These are phyloP conservation scores for Chrysosporium keratinophilum DNA, from an alignment of 2,329 filamentous ascomycete genomes.

Conservation along the genomic window DNA sequence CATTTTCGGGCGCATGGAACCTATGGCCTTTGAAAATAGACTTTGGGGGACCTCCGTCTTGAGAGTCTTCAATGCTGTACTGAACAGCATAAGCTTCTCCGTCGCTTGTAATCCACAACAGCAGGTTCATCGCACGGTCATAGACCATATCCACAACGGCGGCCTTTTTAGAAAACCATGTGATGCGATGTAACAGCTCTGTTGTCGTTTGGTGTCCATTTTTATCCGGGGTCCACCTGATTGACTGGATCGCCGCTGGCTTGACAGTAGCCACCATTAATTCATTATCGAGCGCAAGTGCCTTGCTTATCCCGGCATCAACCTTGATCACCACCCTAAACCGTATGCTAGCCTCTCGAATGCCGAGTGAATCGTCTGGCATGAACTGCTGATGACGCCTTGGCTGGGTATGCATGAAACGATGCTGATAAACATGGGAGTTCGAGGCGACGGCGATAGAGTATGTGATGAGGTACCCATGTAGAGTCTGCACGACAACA, in stretches of 20 bases:
- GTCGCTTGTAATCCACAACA: slow-evolving; percentile 82
- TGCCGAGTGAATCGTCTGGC: slow-evolving; percentile 69
- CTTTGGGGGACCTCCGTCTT: slow-evolving; percentile 42
- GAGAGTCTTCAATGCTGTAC: slow-evolving; percentile 40
- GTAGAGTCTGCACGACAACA: slow-evolving; percentile 74
- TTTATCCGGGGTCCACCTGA: slow-evolving; percentile 81
- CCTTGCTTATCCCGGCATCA: slow-evolving; percentile 83
- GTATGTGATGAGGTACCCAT: slow-evolving; percentile 88
- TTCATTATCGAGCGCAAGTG: slow-evolving; percentile 83
- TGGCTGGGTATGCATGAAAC: slow-evolving; percentile 49
- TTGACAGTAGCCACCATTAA: slow-evolving; percentile 83
- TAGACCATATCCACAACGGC: slow-evolving; percentile 77
- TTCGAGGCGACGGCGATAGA: slow-evolving; percentile 76
- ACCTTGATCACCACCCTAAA: slow-evolving; percentile 98
- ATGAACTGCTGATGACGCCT: slow-evolving; percentile 38
- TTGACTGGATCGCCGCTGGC: slow-evolving; percentile 91
- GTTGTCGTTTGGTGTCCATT: slow-evolving; percentile 77
- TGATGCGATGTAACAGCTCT: slow-evolving; percentile 77
- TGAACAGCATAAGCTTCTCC: slow-evolving; percentile 88
- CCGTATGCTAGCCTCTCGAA: slow-evolving; percentile 76
- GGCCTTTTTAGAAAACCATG: slow-evolving; percentile 69
- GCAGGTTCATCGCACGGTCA: slow-evolving; percentile 91
- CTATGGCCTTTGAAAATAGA: slow-evolving; percentile 81
- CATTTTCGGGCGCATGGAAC: slow-evolving; percentile 63
- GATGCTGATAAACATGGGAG: slow-evolving; percentile 72